phyloP scores from a whole-genome alignment of 352 stramenopile genomes.

The Albugo candida region DNA sequence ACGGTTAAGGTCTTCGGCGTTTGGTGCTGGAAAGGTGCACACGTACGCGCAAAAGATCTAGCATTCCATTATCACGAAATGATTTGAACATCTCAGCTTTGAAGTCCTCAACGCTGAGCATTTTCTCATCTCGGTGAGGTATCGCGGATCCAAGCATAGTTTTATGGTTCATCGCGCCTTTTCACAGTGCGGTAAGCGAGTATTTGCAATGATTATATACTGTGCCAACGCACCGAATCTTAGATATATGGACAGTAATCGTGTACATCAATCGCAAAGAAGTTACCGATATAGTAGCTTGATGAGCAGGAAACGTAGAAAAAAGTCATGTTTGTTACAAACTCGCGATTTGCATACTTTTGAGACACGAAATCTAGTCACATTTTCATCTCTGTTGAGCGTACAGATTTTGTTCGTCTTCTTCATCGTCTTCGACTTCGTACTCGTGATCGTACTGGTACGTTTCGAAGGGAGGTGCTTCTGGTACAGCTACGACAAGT shows the following conservation, averaged over 20 bases:
- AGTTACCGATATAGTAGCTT: no score
- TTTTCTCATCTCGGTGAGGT: neutral
- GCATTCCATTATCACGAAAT: slow-evolving; percentile 33
- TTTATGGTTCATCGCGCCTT: no score
- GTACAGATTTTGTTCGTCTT: slow-evolving; percentile 3
- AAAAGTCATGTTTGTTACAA: no score
- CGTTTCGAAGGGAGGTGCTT: slow-evolving; percentile 62
- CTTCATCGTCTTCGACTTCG: slow-evolving; percentile 30
- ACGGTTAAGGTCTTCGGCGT: neutral
- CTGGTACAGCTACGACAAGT: slow-evolving; percentile 72
- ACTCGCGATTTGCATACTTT: no score
- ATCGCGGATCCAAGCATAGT: neutral
- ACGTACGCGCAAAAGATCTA: slow-evolving; percentile 37
- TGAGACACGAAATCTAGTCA: no score
- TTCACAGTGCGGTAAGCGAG: no score
- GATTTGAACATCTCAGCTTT: slow-evolving; percentile 55
- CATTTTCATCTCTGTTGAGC: no score
- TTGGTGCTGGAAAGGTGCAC: neutral
- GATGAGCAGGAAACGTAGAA: no score
- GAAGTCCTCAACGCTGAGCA: slow-evolving; percentile 41
- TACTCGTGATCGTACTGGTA: slow-evolving; percentile 76
- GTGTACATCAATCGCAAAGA: no score
- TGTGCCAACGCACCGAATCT: no score
- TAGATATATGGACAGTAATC: no score
- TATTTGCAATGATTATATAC: no score